Base-by-base conservation (phyloP, 1,139 yeast genomes). In the Saccharomyces hybrid region DNA sequence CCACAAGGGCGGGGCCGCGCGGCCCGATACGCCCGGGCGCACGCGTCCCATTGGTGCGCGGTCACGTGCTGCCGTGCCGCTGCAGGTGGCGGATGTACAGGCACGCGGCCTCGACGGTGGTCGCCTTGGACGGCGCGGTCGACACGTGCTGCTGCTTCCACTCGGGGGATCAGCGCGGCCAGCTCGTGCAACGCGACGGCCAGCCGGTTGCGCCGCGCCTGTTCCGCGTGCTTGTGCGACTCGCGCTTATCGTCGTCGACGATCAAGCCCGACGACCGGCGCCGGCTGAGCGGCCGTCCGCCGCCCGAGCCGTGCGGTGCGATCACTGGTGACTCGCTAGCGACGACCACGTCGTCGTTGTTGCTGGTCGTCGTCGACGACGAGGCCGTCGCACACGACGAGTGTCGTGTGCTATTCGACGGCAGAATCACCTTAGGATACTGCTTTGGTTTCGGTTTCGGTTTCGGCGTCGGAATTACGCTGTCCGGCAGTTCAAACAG, bases 181-280 rank as follows among this genome's bases (percentile, higher is more conserved):
- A 93, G 74, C 51, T 88, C 96, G 50, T 81, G 82, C 21, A 93
- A 83, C 0, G 97, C 98, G 56, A 76, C 73, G 70, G 93, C 93
- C 85, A 93, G 86, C 60, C 99, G 77, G 69, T 91, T 90, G 63
- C 99, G 80, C 57, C 99, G 78, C 9, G 97, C 98, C 71, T 93
- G 97, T 71, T 93, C 99, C 0, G 99, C 98, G 28, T 88, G 77
- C 67, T 93, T 91, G 71, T 93, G 99, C 27, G 88, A 84, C 4
- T 93, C 86, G 63, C 84, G 84, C 68, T 86, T 84, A 29, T 79
- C 53, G 21, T 21, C 28, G 8, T 44, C 47, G 27, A 44, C 47
- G 27, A 26, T 26, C 6, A n/a, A 12, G 29, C 27, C 28, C 47
- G 29, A 42, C 48, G 29, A 14, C 24, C 21, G 48, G 5, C 24